Evolutionary conservation across 129 eudicot genomes (phyloP).

Genomic region (Ambrosia trifida): DNA sequence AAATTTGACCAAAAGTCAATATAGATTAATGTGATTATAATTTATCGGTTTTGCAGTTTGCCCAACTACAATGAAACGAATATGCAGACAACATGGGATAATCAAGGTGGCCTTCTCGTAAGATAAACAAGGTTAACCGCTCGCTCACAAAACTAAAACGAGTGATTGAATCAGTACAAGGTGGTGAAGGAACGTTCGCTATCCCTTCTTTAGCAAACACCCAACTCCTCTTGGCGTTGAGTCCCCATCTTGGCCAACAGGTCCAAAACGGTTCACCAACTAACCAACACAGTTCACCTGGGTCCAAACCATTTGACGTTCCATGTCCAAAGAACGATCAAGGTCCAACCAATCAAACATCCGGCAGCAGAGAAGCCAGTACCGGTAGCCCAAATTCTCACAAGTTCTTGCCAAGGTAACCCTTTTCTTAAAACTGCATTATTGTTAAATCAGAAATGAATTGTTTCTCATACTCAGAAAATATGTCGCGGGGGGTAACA

Average conservation of each 20-base stretch:
- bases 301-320: slow-evolving; percentile 47
- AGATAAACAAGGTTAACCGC: slow-evolving; percentile 89
- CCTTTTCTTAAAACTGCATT: slow-evolving; percentile 41
- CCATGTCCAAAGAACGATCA: slow-evolving; percentile 43
- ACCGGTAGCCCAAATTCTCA: slow-evolving; percentile 82
- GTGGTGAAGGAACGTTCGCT: slow-evolving; percentile 81
- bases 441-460: slow-evolving; percentile 22
- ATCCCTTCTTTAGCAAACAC: slow-evolving; percentile 63
- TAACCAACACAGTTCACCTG: slow-evolving; percentile 54
- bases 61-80: slow-evolving; percentile 97
- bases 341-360: slow-evolving; percentile 28
- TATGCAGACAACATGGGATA: slow-evolving; percentile 95
- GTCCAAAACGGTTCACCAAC: slow-evolving; percentile 54
- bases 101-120: slow-evolving; percentile 97
- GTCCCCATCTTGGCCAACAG: slow-evolving; percentile 66
- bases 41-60: slow-evolving; percentile 64
- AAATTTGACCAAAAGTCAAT: not conserved
- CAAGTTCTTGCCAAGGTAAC: slow-evolving; percentile 74
- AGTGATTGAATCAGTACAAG: slow-evolving; percentile 95
- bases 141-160: slow-evolving; percentile 86
- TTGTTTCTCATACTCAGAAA: slow-evolving; percentile 38
- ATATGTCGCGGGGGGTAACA: slow-evolving; percentile 35
- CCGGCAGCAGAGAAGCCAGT: slow-evolving; percentile 67
- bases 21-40: slow-evolving; percentile 16
- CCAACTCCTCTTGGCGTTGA: slow-evolving; percentile 58